Evolutionary conservation across 495 filamentous ascomycete genomes (phyloP), one percentile per base, ranked within the genome.

Genomic region (Tuber magnatum): DNA sequence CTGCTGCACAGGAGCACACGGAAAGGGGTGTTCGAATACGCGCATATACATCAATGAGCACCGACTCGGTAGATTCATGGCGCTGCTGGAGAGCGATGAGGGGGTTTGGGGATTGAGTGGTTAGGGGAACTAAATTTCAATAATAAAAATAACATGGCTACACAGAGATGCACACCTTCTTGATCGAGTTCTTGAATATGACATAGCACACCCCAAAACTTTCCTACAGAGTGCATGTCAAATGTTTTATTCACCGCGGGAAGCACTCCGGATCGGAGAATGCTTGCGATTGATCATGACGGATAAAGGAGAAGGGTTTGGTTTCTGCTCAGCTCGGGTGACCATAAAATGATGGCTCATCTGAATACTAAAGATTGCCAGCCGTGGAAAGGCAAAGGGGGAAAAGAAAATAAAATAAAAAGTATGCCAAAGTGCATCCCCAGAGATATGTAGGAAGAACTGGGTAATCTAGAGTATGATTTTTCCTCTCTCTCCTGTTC

Each of bases 221-320:
- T 65, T 14, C 56, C 56, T 35, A 65, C 28, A 65, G 56, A 65
- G 56, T 3, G 56, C 56, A 65, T 65, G 32, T 35, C 56, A 65
- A 65, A 35, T 65, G 56, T 35, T 65, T 35, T 65, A 65, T 65
- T 65, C 56, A 65, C 28, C 16, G 56, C 56, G 56, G 56, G 32
- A 65, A 65, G 56, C 32, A 65, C 28, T 65, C 56, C 56, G 56
- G 56, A 65, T 65, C 56, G 56, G 56, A 35, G 28, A 65, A 65
- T 18, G 56, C 56, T 35, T 35, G 56, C 28, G 56, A 65, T 65
- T 65, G 56, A 35, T 65, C 28, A 65, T 35, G 56, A 65, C 28
- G 56, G 56, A 35, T 18, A 65, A 18, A 65, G 56, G 14, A 35
- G 14, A 65, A 65, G 56, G 12, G 14, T 65, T 65, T 2, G 28